Evolutionary conservation across 2,329 filamentous ascomycete species (phyloP).

Genomic region (Pyrenophora teres): DNA sequence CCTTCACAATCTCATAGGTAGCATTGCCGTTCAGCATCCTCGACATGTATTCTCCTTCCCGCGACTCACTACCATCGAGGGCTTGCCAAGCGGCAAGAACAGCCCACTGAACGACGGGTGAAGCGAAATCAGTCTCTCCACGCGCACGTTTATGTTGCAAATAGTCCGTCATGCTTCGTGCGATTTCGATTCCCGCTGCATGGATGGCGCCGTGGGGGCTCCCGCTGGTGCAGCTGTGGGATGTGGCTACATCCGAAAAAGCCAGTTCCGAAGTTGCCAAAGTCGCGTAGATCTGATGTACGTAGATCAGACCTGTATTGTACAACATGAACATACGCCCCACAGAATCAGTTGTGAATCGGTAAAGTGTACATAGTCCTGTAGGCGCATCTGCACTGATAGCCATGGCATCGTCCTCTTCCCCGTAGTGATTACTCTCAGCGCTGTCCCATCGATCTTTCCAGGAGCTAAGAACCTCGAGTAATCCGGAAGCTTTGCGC

Average conservation of each 20-base stretch:
- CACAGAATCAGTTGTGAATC: conserved; percentile 7
- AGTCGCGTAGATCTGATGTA: conserved; percentile 27
- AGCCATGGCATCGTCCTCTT: background rate
- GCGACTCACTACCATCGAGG: conserved; percentile 19
- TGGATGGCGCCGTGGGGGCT: conserved; percentile 7
- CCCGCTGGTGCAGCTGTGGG: background rate
- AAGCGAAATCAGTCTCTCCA: conserved; percentile 9
- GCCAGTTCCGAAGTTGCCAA: background rate
- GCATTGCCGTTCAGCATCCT: conserved; percentile 3
- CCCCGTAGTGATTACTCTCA: conserved; percentile 3
- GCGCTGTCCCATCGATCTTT: conserved; percentile 16
- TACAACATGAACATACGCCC: conserved; percentile 35
- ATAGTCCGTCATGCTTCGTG: conserved; percentile 27
- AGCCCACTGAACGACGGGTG: conserved; percentile 30
- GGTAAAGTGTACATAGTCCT: conserved; percentile 3
- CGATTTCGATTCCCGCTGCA: conserved; percentile 25
- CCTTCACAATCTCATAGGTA: conserved; percentile 1
- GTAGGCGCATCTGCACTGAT: background rate
- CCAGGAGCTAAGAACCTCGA: conserved; percentile 11
- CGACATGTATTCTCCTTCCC: conserved; percentile 20
- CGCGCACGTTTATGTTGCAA: conserved; percentile 11
- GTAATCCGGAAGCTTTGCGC: background rate
- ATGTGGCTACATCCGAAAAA: background rate
- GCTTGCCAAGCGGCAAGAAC: conserved; percentile 23
- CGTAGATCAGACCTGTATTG: conserved; percentile 33